Base-by-base conservation (phyloP, 2,329 filamentous ascomycete species). In the Cladosporium sp. region DNA sequence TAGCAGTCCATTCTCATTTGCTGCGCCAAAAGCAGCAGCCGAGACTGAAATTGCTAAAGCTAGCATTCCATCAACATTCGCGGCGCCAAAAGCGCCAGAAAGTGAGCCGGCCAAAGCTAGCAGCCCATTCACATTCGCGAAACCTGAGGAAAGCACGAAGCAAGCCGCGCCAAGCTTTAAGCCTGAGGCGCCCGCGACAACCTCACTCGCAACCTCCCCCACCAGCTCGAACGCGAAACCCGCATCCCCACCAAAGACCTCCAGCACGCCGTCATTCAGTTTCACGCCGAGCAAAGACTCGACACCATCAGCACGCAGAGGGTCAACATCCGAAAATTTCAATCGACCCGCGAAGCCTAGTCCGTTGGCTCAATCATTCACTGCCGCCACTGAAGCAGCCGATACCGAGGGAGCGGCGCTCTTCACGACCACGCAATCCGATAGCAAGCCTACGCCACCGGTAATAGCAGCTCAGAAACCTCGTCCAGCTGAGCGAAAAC, bases 331-430 rank as follows among this genome's bases (percentile, higher is more conserved):
- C 7, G 63, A 65, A 24, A 52, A 59, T 15, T 52, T 59, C 63
- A 65, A 58, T 34, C 34, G 49, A 18, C 63, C 63, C 15, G 44
- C 63, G 21, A 54, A 65, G 28, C 63, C 76, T 14, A 77, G 75
- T 62, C 76, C 76, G 14, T 67, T 78, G 18, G 73, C 73, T 32
- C 71, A 76, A 59, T 76, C 74, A 2, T 74, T 74, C 63, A 72
- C 68, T 12, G 70, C 72, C 47, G 57, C 44, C 21, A 59, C 26
- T 52, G 63, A 65, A 21, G 14, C 52, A 32, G 55, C 34, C 12
- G 55, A 58, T 41, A 65, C 26, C 7, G 32, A 34, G 12, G 28
- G 14, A 21, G 54, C 59, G 28, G 24, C 60, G 57, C 32, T 36
- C 4, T 14, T 24, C 36, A 57, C 28, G 8, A 28, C n/a, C 32